Conservation (phyloP, 352 stramenopile genomes). For the Phytophthora cryptogea region DNA sequence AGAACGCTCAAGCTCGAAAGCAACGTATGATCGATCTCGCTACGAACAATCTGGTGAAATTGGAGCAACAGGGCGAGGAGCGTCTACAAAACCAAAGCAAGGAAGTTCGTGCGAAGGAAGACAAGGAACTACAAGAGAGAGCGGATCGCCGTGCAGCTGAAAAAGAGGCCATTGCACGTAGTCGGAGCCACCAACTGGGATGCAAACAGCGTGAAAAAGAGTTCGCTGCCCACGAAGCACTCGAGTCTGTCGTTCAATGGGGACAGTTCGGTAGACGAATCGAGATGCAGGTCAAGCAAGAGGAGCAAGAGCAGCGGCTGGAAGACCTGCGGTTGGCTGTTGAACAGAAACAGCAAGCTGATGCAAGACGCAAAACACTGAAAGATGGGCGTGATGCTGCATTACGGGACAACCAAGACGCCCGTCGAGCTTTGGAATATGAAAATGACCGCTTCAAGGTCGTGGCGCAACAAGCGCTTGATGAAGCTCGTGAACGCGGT, state of each 20-base stretch:
- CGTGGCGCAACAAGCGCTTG: conserved; percentile 53
- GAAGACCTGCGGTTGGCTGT: conserved; percentile 68
- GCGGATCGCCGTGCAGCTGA: conserved; percentile 68
- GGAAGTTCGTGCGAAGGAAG: conserved; percentile 76
- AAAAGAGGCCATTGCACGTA: conserved; percentile 63
- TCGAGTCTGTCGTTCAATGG: conserved; percentile 65
- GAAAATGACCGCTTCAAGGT: conserved; percentile 70
- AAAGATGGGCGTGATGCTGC: conserved; percentile 43
- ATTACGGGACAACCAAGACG: conserved; percentile 39
- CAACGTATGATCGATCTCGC: conserved; percentile 87
- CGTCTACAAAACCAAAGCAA: conserved; percentile 69
- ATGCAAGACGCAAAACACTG: conserved; percentile 60
- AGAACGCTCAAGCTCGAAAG: conserved; percentile 61
- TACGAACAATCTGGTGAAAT: conserved; percentile 69
- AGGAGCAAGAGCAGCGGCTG: conserved; percentile 63
- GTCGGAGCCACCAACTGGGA: conserved; percentile 62
- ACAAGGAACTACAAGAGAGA: conserved; percentile 57
- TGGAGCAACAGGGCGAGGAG: conserved; percentile 65
- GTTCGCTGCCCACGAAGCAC: conserved; percentile 40
- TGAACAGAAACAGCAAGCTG: conserved; percentile 75
- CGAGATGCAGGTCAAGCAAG: conserved; percentile 59
- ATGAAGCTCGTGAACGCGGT: conserved; percentile 62
- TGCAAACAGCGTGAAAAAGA: conserved; percentile 50
- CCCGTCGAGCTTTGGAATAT: conserved; percentile 38
- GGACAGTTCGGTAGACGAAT: conserved; percentile 65